phyloP scores from a whole-genome alignment of 192 early-diverging fungal genomes.

The Physocladia obscura region DNA sequence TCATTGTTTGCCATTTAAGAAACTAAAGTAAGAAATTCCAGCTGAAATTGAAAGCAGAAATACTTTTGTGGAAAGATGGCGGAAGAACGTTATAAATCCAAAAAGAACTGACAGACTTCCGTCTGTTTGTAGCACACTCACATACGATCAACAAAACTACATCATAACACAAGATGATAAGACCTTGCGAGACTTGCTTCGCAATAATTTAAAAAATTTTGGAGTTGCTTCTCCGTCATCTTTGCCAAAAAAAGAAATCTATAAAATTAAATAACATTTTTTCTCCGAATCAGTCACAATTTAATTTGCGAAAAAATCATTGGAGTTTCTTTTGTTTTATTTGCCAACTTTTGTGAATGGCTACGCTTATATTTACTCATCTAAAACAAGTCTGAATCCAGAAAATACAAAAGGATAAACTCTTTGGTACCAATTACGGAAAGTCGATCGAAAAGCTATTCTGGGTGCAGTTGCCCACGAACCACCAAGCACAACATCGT shows the following conservation, averaged over 20 bases:
- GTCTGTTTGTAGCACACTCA: slow-evolving; percentile 6
- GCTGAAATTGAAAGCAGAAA: background rate
- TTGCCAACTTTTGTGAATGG: background rate
- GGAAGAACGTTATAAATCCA: background rate
- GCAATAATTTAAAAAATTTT: background rate
- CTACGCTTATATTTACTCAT: too few species aligned
- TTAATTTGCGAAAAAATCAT: too few species aligned
- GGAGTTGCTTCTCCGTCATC: background rate
- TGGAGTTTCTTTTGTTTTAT: background rate
- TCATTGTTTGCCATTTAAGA: background rate
- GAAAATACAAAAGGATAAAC: slow-evolving; percentile 83
- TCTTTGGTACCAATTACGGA: slow-evolving; percentile 91
- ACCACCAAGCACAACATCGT: slow-evolving; percentile 79
- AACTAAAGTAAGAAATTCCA: background rate
- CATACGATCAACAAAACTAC: slow-evolving; percentile 7
- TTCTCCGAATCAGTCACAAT: background rate
- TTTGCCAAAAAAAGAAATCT: background rate
- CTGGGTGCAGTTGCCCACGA: slow-evolving; percentile 84
- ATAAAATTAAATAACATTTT: background rate
- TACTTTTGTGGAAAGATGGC: slow-evolving; percentile 5
- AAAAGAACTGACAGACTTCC: background rate
- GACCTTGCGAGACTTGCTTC: background rate
- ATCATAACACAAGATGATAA: background rate
- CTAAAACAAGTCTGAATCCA: slow-evolving; percentile 58
- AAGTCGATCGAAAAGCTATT: slow-evolving; percentile 66